Percentiles rank a stretch among this genome's conserved stretches.
phyloP scores from a whole-genome alignment of 2,329 filamentous ascomycete species.

The Claviceps citrina region DNA sequence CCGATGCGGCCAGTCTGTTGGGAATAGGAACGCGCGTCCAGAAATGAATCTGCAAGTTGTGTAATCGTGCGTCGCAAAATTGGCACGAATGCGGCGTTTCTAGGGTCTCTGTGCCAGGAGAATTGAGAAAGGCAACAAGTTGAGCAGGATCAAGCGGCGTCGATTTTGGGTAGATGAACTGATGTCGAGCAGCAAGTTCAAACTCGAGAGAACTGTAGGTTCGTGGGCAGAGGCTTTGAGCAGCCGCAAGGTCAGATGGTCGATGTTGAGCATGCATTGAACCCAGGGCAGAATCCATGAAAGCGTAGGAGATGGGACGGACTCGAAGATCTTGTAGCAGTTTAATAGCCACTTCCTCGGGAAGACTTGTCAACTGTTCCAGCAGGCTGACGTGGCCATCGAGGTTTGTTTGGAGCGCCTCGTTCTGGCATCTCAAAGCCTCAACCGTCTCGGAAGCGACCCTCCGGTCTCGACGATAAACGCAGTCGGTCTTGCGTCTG shows the following conservation, averaged over 20 bases:
- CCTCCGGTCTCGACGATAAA: neutral
- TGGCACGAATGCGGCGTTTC: neutral
- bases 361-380: neutral
- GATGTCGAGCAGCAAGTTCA: neutral
- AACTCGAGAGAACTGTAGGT: neutral
- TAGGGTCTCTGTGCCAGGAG: too few relatives aligned
- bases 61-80: neutral
- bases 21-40: slow-evolving; percentile 1
- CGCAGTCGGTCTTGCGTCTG: neutral
- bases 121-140: neutral
- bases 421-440: neutral
- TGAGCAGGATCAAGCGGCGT: neutral
- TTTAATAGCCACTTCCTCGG: neutral
- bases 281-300: neutral
- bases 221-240: neutral
- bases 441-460: neutral
- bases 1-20: neutral
- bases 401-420: neutral
- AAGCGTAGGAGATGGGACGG: neutral
- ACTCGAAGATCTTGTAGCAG: neutral
- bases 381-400: neutral
- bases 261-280: neutral
- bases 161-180: neutral
- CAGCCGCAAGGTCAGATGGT: neutral
- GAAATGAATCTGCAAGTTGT: neutral